Conservation (phyloP, 2,329 filamentous ascomycete species). For the Penicillium sp. region DNA sequence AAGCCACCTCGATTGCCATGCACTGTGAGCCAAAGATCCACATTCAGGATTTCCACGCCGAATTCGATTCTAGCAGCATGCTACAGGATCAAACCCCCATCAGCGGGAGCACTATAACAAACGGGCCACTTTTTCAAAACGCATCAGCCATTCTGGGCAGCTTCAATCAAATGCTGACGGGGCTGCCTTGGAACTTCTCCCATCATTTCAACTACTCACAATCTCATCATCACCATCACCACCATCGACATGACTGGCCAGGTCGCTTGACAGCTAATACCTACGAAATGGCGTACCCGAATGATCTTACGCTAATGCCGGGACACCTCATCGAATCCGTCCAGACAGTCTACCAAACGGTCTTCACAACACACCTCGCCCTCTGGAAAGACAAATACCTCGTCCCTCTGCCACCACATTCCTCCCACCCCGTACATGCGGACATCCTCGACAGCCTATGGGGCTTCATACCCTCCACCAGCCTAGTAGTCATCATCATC, state of each 20-base stretch:
- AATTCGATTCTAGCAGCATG: slow-evolving; percentile 15
- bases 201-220: not conserved
- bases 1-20: slow-evolving; percentile 4
- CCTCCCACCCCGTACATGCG: not conserved
- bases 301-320: not conserved
- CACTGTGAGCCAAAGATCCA: slow-evolving; percentile 14
- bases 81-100: slow-evolving; percentile 11
- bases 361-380: slow-evolving; percentile 18
- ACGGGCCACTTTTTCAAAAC: slow-evolving; percentile 19
- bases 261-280: slow-evolving; percentile 13
- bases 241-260: slow-evolving; percentile 11
- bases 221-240: slow-evolving; percentile 1
- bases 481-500: slow-evolving; percentile 20
- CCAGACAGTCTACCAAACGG: slow-evolving; percentile 15
- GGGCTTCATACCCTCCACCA: slow-evolving; percentile 16
- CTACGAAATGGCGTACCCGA: slow-evolving; percentile 9
- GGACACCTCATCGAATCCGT: slow-evolving; percentile 6
- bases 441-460: slow-evolving; percentile 11
- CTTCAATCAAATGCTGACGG: slow-evolving; percentile 11
- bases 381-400: slow-evolving; percentile 20
- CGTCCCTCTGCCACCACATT: not conserved
- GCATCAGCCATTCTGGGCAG: slow-evolving; percentile 11
- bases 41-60: slow-evolving; percentile 15
- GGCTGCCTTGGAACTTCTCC: not conserved
- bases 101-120: slow-evolving; percentile 7